These are phyloP conservation scores for Clarireedia sp. DNA, from an alignment of 2,329 filamentous ascomycete genomes.

Conservation along the genomic window DNA sequence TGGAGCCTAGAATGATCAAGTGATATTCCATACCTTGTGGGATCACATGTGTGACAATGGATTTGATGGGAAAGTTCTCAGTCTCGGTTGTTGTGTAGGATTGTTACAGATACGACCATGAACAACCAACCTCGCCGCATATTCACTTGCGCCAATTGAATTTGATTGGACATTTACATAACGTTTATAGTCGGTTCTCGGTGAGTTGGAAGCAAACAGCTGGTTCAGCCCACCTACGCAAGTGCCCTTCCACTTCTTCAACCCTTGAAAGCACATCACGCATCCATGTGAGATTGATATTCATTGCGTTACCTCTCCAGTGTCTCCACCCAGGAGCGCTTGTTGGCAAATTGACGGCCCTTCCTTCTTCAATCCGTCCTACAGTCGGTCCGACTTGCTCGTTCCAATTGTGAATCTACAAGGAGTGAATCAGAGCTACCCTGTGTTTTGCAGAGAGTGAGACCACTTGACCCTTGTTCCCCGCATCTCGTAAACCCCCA, in stretches of 20 bases:
- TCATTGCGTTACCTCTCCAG: background rate
- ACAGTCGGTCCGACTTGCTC: conserved; percentile 9
- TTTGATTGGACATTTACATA: background rate
- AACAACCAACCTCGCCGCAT: background rate
- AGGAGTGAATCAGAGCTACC: background rate
- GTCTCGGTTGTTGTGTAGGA: background rate
- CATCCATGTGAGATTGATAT: background rate
- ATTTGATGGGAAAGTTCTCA: background rate
- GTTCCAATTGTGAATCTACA: background rate
- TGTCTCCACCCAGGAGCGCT: background rate
- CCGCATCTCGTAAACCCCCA: conserved; percentile 6
- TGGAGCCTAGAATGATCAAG: conserved; percentile 10
- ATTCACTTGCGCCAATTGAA: background rate
- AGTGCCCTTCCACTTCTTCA: background rate
- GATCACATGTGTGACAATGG: background rate
- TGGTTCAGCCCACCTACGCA: background rate
- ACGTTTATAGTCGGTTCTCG: background rate
- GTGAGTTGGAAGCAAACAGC: background rate
- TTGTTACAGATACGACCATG: background rate
- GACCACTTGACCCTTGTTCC: conserved; percentile 4
- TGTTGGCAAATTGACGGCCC: background rate
- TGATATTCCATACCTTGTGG: background rate
- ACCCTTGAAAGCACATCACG: background rate
- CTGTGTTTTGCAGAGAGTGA: background rate
- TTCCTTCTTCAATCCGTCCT: background rate